These are phyloP conservation scores for Mucor irregularis DNA, from an alignment of 371 early-diverging fungal species.

Conservation along the genomic window DNA sequence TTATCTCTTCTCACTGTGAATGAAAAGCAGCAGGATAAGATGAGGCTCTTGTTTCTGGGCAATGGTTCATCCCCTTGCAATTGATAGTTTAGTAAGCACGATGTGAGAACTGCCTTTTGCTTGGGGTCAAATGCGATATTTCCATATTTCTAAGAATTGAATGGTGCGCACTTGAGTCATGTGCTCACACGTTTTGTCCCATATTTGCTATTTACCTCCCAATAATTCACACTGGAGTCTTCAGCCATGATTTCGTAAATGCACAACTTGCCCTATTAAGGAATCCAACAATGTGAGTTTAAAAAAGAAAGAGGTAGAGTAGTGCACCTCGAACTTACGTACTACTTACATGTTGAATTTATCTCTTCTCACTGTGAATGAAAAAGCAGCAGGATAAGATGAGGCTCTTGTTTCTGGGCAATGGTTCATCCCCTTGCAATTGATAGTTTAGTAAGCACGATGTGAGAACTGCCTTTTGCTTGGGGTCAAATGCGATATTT, in stretches of 20 bases:
- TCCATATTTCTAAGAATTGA: constrained; percentile 38
- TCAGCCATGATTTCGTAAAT: constrained; percentile 91
- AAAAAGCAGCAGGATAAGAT: constrained; percentile 79
- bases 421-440: neutral
- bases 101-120: constrained; percentile 90
- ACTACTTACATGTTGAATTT: constrained; percentile 75
- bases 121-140: constrained; percentile 90
- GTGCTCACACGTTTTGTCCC: neutral
- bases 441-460: constrained; percentile 59
- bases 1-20: constrained; percentile 88
- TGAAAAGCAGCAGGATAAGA: constrained; percentile 80
- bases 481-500: constrained; percentile 66
- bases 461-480: constrained; percentile 90
- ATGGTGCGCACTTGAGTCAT: neutral
- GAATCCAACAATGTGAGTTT: too few species aligned
- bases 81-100: constrained; percentile 56
- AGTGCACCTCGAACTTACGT: constrained; percentile 44
- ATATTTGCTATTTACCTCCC: constrained; percentile 61
- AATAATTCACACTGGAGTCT: constrained; percentile 81
- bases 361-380: constrained; percentile 87
- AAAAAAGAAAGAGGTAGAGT: neutral
- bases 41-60: constrained; percentile 36
- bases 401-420: constrained; percentile 33
- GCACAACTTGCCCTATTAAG: constrained; percentile 60
- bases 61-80: neutral